A percentile compares a stretch with the other conserved stretches of the same genome.
phyloP scores from a whole-genome alignment of 139 green algal genomes.

The Klebsormidium nitens region DNA sequence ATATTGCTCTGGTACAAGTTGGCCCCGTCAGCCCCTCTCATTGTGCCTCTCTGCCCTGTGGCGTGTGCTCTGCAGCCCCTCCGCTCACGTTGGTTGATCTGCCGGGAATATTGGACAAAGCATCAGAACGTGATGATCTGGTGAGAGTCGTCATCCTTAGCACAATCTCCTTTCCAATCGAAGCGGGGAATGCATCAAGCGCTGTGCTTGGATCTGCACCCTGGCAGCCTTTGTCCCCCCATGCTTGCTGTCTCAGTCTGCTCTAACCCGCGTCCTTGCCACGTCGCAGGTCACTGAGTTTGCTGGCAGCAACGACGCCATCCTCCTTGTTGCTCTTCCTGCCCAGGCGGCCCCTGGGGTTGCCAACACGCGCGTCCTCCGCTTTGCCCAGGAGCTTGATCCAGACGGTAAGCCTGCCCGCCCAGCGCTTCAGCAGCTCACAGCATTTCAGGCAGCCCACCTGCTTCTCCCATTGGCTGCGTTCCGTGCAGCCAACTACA shows the following conservation, averaged over 20 bases:
- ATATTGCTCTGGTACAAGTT: background rate
- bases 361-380: background rate
- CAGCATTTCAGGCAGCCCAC: background rate
- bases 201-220: background rate
- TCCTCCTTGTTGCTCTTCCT: slow-evolving; percentile 25
- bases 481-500: background rate
- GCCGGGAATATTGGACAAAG: slow-evolving; percentile 11
- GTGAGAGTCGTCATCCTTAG: slow-evolving; percentile 5
- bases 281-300: slow-evolving; percentile 23
- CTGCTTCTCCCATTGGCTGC: background rate
- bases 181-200: background rate
- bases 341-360: background rate
- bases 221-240: no score
- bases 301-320: slow-evolving; percentile 1
- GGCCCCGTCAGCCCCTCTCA: background rate
- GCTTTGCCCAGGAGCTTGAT: slow-evolving; percentile 18
- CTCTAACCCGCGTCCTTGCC: no score
- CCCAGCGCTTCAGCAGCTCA: background rate
- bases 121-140: slow-evolving; percentile 25
- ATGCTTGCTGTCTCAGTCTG: no score
- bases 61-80: slow-evolving; percentile 6
- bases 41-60: background rate
- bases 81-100: slow-evolving; percentile 21
- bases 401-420: slow-evolving; percentile 18
- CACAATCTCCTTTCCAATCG: background rate